phyloP scores from a whole-genome alignment of 2,329 filamentous ascomycete species.

The Gyromitra esculenta region DNA sequence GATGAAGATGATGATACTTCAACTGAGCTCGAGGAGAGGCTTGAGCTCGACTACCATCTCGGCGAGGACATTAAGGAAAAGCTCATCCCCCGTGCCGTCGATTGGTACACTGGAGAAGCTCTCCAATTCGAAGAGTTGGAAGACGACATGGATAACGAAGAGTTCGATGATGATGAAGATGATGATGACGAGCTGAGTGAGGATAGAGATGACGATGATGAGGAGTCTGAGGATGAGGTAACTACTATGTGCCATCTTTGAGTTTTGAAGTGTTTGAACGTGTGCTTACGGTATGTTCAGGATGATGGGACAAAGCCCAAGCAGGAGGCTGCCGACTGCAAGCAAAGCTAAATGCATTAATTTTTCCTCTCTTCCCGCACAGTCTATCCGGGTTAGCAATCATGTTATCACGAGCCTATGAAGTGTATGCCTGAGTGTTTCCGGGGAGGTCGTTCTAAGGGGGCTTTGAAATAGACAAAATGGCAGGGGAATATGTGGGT shows the following conservation, averaged over 20 bases:
- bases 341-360: slow-evolving; percentile 77
- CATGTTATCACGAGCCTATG: slow-evolving; percentile 55
- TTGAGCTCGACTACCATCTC: slow-evolving; percentile 98
- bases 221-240: slow-evolving; percentile 81
- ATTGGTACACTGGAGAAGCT: slow-evolving; percentile 99
- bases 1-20: slow-evolving; percentile 75
- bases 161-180: slow-evolving; percentile 91
- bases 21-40: slow-evolving; percentile 93
- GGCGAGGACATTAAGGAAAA: slow-evolving; percentile 99
- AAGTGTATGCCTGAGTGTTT: slow-evolving; percentile 56
- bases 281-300: slow-evolving; percentile 63
- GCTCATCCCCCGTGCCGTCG: slow-evolving; percentile 95
- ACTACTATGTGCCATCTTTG: slow-evolving; percentile 51
- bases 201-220: slow-evolving; percentile 79
- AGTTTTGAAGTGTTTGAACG: slow-evolving; percentile 36
- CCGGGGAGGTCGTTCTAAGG: slow-evolving; percentile 18
- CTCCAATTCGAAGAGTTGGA: slow-evolving; percentile 95
- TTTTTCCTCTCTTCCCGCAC: slow-evolving; percentile 38
- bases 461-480: slow-evolving; percentile 49
- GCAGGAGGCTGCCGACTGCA: slow-evolving; percentile 94
- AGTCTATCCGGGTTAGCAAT: slow-evolving; percentile 24
- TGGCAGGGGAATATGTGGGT: slow-evolving; percentile 37
- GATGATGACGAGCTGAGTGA: slow-evolving; percentile 87
- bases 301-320: slow-evolving; percentile 89
- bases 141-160: slow-evolving; percentile 82